Conservation (phyloP, 2,329 filamentous ascomycete species). For the Scortechinia acanthostroma region DNA sequence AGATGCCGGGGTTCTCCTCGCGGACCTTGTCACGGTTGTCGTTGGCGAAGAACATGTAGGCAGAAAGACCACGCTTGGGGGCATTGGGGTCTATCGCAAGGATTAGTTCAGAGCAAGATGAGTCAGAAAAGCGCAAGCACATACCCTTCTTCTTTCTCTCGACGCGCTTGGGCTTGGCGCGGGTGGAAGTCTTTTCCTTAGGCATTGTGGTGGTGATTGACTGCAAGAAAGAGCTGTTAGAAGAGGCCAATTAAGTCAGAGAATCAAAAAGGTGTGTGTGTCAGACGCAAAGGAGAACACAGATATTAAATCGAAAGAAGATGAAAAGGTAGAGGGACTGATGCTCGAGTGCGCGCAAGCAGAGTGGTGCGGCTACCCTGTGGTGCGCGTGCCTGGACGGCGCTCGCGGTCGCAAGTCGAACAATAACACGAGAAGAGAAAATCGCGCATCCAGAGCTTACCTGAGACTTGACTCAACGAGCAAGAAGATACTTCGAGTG, state of each 20-base stretch:
- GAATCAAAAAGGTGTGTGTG: background rate
- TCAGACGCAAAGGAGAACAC: background rate
- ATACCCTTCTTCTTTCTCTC: background rate
- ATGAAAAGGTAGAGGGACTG: background rate
- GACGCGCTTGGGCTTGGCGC: background rate
- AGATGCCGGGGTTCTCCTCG: conserved; percentile 95
- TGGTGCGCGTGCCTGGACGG: background rate
- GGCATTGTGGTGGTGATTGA: background rate
- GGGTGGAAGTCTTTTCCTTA: background rate
- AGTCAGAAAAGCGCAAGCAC: background rate
- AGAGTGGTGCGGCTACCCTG: background rate
- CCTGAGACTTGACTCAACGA: too few species aligned
- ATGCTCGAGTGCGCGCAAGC: background rate
- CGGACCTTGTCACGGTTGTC: conserved; percentile 97
- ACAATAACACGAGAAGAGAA: background rate
- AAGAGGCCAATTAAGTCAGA: background rate
- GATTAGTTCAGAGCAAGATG: background rate
- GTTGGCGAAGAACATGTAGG: conserved; percentile 99
- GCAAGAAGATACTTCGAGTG: too few species aligned
- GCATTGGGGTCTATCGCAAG: conserved; percentile 75
- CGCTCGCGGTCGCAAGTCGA: background rate
- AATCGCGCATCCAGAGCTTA: too few species aligned
- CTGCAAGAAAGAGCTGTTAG: background rate
- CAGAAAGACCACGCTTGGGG: conserved; percentile 97
- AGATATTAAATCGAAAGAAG: background rate